These are phyloP conservation scores for Kuraishia hungarica DNA, from an alignment of 805 yeast genomes.

Conservation along the genomic window DNA sequence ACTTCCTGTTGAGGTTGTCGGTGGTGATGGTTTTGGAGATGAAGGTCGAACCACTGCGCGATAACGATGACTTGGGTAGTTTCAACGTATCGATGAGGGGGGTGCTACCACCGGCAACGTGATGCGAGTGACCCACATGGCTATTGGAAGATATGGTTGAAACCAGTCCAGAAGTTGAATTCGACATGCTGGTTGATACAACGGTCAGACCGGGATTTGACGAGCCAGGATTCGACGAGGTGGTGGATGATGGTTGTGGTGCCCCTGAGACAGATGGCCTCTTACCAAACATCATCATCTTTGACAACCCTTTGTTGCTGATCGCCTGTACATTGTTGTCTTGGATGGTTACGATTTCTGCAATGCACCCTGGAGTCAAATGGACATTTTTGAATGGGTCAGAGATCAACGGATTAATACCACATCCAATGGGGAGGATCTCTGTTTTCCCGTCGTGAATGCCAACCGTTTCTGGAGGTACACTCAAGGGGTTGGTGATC, in stretches of 20 bases:
- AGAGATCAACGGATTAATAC: constrained; percentile 40
- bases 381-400: constrained; percentile 46
- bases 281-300: constrained; percentile 1
- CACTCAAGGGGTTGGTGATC: constrained; percentile 28
- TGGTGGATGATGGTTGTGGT: constrained; percentile 20
- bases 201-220: not conserved
- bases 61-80: constrained; percentile 20
- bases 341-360: constrained; percentile 13
- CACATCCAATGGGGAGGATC: constrained; percentile 38
- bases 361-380: constrained; percentile 46
- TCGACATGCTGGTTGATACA: not conserved
- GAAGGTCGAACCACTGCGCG: constrained; percentile 24
- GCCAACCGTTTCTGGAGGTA: constrained; percentile 23
- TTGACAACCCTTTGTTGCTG: constrained; percentile 5
- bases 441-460: constrained; percentile 24
- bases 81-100: constrained; percentile 12
- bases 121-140: not conserved
- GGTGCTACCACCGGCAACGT: not conserved
- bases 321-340: constrained; percentile 6
- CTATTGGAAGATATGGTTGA: not conserved
- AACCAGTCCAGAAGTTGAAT: not conserved
- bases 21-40: constrained; percentile 22
- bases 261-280: constrained; percentile 8
- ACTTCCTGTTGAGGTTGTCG: constrained; percentile 20
- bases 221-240: not conserved